A percentile compares a stretch with the other conserved stretches of the same genome.
Evolutionary conservation across 345 rosid genomes (phyloP).

Genomic region (Lenwebbia sp.): DNA sequence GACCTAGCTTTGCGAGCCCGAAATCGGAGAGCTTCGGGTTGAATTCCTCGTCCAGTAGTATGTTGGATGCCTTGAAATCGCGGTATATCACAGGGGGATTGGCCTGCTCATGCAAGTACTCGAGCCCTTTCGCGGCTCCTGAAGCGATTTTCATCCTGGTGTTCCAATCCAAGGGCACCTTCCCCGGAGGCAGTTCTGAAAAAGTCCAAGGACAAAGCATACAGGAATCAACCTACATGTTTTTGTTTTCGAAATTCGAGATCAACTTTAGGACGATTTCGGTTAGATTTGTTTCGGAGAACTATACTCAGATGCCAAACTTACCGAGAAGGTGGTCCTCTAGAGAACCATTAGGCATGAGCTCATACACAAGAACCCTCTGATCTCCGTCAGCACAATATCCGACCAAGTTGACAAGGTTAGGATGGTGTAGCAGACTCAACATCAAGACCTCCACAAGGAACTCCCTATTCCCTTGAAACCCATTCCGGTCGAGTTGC

Average conservation of each 20-base stretch:
- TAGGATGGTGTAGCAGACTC: slow-evolving; percentile 11
- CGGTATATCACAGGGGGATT: slow-evolving; percentile 19
- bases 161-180: slow-evolving; percentile 12
- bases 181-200: slow-evolving; percentile 6
- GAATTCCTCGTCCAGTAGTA: slow-evolving; percentile 11
- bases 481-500: slow-evolving; percentile 18
- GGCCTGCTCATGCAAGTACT: slow-evolving; percentile 16
- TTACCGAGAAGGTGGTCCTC: slow-evolving; percentile 20
- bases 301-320: not conserved
- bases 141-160: slow-evolving; percentile 16
- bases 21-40: slow-evolving; percentile 22
- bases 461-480: slow-evolving; percentile 20
- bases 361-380: slow-evolving; percentile 12
- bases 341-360: slow-evolving; percentile 12
- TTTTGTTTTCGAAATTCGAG: not conserved
- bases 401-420: slow-evolving; percentile 17
- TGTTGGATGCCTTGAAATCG: slow-evolving; percentile 20
- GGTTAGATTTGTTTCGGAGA: not conserved
- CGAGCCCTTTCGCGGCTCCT: slow-evolving; percentile 18
- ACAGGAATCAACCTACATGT: not conserved
- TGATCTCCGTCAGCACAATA: slow-evolving; percentile 18
- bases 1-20: slow-evolving; percentile 18
- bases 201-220: not conserved
- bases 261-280: not conserved
- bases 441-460: slow-evolving; percentile 16